Evolutionary conservation across 805 yeast genomes (phyloP).

Genomic region (Crinitomyces ghanaensis): DNA sequence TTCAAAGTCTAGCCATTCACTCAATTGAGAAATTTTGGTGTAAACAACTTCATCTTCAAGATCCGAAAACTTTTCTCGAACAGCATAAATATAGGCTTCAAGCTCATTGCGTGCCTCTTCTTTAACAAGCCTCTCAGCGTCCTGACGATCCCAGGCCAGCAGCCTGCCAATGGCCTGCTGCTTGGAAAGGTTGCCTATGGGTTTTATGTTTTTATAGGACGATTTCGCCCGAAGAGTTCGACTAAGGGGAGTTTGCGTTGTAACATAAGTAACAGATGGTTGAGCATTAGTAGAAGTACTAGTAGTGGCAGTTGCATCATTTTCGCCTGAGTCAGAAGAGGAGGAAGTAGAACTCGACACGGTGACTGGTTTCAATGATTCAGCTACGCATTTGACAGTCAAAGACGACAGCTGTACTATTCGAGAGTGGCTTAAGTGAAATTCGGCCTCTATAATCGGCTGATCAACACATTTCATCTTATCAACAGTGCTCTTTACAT

Average conservation of each 20-base stretch:
- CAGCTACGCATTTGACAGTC: constrained; percentile 11
- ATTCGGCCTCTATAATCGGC: constrained; percentile 9
- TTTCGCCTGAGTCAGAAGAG: no score
- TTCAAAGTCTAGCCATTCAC: constrained; percentile 75
- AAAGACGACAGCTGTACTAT: constrained; percentile 12
- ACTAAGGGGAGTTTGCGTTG: no score
- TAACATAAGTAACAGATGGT: no score
- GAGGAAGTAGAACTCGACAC: constrained; percentile 6
- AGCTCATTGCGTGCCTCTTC: constrained; percentile 56
- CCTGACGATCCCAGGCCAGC: constrained; percentile 40
- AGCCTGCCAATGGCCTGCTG: constrained; percentile 38
- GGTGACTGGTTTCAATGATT: constrained; percentile 7
- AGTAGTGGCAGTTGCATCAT: no score
- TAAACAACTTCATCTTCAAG: constrained; percentile 31
- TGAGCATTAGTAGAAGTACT: no score
- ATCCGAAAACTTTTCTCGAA: constrained; percentile 46
- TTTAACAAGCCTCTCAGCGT: constrained; percentile 39
- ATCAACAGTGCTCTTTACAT: constrained; percentile 15
- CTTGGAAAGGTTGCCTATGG: constrained; percentile 39
- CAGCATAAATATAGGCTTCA: constrained; percentile 61
- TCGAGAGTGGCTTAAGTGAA: constrained; percentile 12
- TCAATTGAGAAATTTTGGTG: constrained; percentile 29
- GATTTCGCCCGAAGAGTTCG: no score
- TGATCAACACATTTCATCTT: constrained; percentile 15
- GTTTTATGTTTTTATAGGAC: no score